Base-by-base conservation (phyloP, 2,329 filamentous ascomycete genomes). In the Phialemoniopsis sp. region DNA sequence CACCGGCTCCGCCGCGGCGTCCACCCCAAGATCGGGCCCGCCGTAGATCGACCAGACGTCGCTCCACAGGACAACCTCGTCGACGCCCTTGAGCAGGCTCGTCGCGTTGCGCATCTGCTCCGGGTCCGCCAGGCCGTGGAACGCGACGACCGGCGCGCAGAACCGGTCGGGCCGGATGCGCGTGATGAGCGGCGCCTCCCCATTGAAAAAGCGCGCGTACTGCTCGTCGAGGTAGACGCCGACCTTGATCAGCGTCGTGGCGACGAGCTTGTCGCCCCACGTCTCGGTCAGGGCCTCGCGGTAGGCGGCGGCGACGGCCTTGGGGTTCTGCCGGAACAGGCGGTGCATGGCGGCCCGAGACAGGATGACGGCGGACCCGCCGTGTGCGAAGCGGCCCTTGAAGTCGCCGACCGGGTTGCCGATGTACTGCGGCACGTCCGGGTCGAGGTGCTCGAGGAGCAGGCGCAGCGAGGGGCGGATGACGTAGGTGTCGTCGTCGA, bases 321-420 rank as follows among this genome's bases (percentile, higher is more conserved):
- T 56, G 3, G 64, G 62, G 38, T 66, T 58, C 17, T 57, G 43
- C 39, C 59, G 52, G 43, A 75, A 70, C 4, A 78, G 59, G 19
- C 52, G 58, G n/a, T 56, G 59, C 53, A 79, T 63, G 30, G 73
- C 67, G 29, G 63, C 68, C 34, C 64, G 66, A 1, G 76, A 80
- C 10, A 80, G 58, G 16, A 78, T 52, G 21, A 78, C 62, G 19
- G 66, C 72, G 14, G 74, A 78, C 4, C 75, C 74, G 29, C 76
- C 75, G 44, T 80, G 75, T 3, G 72, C 75, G 44, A 80, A 80
- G 29, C 75, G 65, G 3, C 62, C 67, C 42, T 66, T 69, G 57
- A 70, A 79, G 51, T 76, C 73, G 35, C 76, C 76, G 13, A 79
- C 70, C 3, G 73, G 70, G 42, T 79, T 79, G 29, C 76, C 76